Evolutionary conservation across 2,329 filamentous ascomycete species (phyloP), one percentile per base, ranked within the genome.

Genomic region (Hypoxylon sp.): DNA sequence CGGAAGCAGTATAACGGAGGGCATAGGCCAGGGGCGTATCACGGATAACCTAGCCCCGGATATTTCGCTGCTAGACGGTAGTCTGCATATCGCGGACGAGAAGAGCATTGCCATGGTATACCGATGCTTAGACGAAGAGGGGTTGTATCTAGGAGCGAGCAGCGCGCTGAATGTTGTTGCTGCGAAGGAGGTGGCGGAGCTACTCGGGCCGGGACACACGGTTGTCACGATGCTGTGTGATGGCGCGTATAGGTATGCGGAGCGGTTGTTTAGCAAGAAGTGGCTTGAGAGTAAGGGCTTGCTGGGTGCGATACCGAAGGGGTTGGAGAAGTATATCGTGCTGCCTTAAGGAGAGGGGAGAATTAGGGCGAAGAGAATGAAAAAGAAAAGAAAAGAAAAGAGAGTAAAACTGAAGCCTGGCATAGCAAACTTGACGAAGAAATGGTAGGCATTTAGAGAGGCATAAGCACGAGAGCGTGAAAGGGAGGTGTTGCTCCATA

Each of bases 41-140:
- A 99, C 96, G n/a, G 93, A 97, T 76, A 99, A 99, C 80, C 82
- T 99, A 70, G 84, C 88, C 79, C 92, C 91, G 3, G 96, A 99
- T 75, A 86, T 99, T 62, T 90, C 86, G 65, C 84, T 97, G 46
- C 76, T 98, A 14, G 96, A 98, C 80, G 94, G 91, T 63, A 93
- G 93, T 34, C 76, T 99, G 74, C 85, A 90, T 77, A 93, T 99
- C 72, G 86, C 88, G 66, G 96, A 99, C 77, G 94, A 96, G 82
- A 94, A 97, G 87, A 96, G 90, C 74, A 95, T 99, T 72, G 93
- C 92, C 80, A 98, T 97, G 96, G 93, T 99, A 46, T 99, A 98
- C 82, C 85, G 95, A 70, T 97, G 95, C 76, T 83, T 99, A 68
- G 94, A 98, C 75, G 94, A 98, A 81, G 96, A 99, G 78, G 96